Conservation (phyloP, 179 eudicot genomes). For the Monotropa hypopitys region DNA sequence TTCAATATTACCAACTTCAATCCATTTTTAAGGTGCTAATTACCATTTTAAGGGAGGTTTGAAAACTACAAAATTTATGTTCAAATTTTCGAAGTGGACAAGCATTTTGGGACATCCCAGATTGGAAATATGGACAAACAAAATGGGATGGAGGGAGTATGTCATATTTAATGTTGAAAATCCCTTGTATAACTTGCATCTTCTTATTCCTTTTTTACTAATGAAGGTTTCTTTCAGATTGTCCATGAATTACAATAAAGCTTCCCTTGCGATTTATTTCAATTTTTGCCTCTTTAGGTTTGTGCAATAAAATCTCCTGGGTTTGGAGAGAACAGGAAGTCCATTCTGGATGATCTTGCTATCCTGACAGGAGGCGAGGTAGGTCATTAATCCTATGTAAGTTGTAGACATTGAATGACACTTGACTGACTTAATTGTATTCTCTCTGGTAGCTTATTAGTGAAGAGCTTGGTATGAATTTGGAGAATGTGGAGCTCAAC, state of each 20-base stretch:
- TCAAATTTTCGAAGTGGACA: background rate
- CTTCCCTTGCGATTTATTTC: background rate
- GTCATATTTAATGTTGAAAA: background rate
- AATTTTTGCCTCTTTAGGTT: slow-evolving; percentile 27
- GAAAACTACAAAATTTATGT: too few species aligned
- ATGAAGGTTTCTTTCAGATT: background rate
- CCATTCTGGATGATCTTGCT: slow-evolving; percentile 82
- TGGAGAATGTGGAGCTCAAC: slow-evolving; percentile 61
- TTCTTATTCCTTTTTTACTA: too few species aligned
- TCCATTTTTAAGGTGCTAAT: background rate
- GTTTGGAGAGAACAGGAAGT: slow-evolving; percentile 84
- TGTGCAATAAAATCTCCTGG: slow-evolving; percentile 98
- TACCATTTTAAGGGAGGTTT: background rate
- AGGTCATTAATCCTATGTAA: background rate
- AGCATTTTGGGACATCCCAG: background rate
- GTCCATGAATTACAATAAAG: background rate
- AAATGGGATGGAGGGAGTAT: background rate
- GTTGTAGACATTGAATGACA: background rate
- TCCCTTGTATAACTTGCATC: background rate
- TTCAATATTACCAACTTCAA: background rate
- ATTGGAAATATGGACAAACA: background rate
- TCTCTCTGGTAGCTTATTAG: slow-evolving; percentile 46
- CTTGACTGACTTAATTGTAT: background rate
- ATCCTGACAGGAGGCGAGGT: slow-evolving; percentile 78
- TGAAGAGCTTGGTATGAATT: slow-evolving; percentile 89